phyloP scores from a whole-genome alignment of 2,329 filamentous ascomycete species.

The Sclerotinia nivalis region DNA sequence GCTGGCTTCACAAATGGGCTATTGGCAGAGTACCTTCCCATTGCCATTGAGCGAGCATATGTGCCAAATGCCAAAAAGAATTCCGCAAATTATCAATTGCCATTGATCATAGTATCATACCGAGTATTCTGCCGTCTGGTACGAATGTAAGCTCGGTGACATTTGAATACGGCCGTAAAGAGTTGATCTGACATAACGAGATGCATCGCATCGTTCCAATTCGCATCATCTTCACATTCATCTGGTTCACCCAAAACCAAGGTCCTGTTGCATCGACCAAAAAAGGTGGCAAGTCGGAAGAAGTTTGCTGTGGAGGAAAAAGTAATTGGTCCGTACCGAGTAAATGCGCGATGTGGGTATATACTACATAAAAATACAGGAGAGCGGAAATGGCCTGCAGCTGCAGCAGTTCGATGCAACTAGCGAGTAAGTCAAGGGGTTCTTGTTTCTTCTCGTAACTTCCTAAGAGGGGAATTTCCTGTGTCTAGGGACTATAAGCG shows the following conservation, averaged over 20 bases:
- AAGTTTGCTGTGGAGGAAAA: not conserved
- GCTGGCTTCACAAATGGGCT: not conserved
- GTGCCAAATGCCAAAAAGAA: slow-evolving; percentile 8
- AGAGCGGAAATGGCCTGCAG: slow-evolving; percentile 17
- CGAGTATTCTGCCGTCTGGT: slow-evolving; percentile 9
- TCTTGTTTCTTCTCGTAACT: not conserved
- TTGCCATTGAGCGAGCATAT: slow-evolving; percentile 11
- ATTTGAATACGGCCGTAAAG: slow-evolving; percentile 14
- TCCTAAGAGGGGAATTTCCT: not conserved
- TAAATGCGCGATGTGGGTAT: slow-evolving; percentile 13
- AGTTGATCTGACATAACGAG: slow-evolving; percentile 12
- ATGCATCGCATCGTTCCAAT: slow-evolving; percentile 9
- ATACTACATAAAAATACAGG: slow-evolving; percentile 6
- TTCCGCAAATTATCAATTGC: not conserved
- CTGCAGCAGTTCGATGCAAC: slow-evolving; percentile 12
- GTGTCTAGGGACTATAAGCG: slow-evolving; percentile 4
- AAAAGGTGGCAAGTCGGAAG: slow-evolving; percentile 15
- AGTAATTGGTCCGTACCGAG: not conserved
- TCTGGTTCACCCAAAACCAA: not conserved
- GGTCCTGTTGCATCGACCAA: not conserved
- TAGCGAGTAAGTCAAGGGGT: slow-evolving; percentile 23
- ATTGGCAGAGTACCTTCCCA: not conserved
- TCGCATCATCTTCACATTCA: slow-evolving; percentile 8
- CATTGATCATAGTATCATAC: slow-evolving; percentile 1
- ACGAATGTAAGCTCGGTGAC: slow-evolving; percentile 9